These are phyloP conservation scores for Anthostomella pinea DNA, from an alignment of 2,329 filamentous ascomycete species.

Conservation along the genomic window DNA sequence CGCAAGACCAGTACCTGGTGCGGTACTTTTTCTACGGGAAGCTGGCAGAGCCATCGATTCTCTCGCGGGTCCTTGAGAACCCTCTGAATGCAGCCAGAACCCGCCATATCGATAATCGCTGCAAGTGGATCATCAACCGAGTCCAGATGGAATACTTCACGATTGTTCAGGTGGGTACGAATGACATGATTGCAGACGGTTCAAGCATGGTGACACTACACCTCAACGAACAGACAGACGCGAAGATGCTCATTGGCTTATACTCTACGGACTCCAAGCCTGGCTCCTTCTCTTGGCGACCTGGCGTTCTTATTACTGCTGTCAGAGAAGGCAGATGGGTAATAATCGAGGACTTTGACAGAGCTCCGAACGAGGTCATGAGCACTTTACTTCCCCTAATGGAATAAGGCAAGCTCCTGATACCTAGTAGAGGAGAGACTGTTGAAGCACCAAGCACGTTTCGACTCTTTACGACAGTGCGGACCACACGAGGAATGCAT, in stretches of 20 bases:
- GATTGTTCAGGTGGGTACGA: too few species aligned
- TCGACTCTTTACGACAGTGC: conserved; percentile 86
- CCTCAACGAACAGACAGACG: conserved; percentile 96
- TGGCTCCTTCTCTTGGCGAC: conserved; percentile 87
- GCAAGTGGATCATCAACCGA: too few species aligned
- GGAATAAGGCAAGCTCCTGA: conserved; percentile 84
- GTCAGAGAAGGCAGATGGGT: conserved; percentile 95
- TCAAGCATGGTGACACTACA: conserved; percentile 88
- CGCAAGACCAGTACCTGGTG: too few species aligned
- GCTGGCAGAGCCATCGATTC: too few species aligned
- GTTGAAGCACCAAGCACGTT: conserved; percentile 83
- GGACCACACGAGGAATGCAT: conserved; percentile 68
- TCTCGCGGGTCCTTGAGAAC: too few species aligned
- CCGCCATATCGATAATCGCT: too few species aligned
- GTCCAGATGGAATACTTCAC: too few species aligned
- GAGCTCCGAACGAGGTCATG: conserved; percentile 91
- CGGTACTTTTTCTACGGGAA: too few species aligned
- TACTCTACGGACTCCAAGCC: conserved; percentile 87
- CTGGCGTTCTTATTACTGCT: conserved; percentile 90
- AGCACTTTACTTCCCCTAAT: conserved; percentile 90
- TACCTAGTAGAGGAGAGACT: conserved; percentile 83
- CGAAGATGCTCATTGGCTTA: conserved; percentile 90
- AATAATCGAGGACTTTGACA: conserved; percentile 92
- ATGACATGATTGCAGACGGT: too few species aligned
- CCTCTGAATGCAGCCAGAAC: too few species aligned